A percentile compares a stretch with the other conserved stretches of the same genome.
Conservation (phyloP, 2,329 filamentous ascomycete species). For the Alternaria gansuensis region DNA sequence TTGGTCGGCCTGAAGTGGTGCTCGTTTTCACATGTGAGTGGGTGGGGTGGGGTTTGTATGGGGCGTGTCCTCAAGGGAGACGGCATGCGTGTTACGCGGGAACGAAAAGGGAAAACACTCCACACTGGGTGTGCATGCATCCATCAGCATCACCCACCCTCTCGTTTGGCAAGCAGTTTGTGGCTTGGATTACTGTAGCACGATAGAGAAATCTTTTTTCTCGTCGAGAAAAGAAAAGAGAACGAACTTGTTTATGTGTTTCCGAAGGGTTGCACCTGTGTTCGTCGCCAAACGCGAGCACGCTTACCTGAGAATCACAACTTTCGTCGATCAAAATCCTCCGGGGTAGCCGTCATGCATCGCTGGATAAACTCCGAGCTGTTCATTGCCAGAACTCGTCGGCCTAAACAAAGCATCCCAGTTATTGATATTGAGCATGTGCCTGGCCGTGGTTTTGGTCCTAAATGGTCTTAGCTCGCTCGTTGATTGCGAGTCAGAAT, state of each 20-base stretch:
- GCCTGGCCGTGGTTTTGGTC: slow-evolving; percentile 1
- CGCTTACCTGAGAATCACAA: neutral
- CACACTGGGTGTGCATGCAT: slow-evolving; percentile 6
- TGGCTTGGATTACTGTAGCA: neutral
- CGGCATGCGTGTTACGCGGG: slow-evolving; percentile 8
- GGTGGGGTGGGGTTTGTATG: neutral
- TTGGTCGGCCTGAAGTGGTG: neutral
- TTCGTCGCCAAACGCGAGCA: neutral
- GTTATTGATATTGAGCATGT: slow-evolving; percentile 1
- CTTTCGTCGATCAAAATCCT: slow-evolving; percentile 3
- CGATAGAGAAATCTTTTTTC: neutral
- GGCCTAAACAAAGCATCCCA: neutral
- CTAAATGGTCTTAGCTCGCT: neutral
- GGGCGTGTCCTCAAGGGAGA: neutral
- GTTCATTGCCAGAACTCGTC: neutral
- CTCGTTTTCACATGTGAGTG: slow-evolving; percentile 6
- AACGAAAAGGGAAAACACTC: slow-evolving; percentile 13
- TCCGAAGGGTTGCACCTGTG: neutral
- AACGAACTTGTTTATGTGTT: slow-evolving; percentile 1
- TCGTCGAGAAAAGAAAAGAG: neutral
- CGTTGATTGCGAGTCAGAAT: slow-evolving; percentile 10
- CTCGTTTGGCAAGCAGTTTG: neutral
- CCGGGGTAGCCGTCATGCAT: neutral
- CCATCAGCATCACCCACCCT: neutral
- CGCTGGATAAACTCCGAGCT: slow-evolving; percentile 3